These are phyloP conservation scores for Tetramitus jugosus DNA, from an alignment of 208 protist species.

Conservation along the genomic window DNA sequence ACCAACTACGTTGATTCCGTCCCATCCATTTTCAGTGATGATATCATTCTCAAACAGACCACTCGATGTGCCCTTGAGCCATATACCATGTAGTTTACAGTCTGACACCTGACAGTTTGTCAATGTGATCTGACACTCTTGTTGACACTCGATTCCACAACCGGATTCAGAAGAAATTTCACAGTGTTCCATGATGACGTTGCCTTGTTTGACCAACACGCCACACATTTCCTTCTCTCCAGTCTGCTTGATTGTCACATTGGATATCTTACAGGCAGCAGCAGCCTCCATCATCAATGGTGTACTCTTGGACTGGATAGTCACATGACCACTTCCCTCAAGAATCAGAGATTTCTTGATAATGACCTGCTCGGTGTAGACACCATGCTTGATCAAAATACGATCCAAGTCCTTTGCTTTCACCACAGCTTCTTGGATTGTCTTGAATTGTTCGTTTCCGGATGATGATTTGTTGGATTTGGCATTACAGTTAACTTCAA, in stretches of 20 bases:
- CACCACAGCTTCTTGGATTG: neutral
- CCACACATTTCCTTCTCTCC: neutral
- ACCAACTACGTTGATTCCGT: neutral
- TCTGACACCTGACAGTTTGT: neutral
- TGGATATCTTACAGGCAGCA: neutral
- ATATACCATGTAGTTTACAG: neutral
- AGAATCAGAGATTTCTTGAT: neutral
- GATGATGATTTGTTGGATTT: too few relatives aligned
- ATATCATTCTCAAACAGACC: neutral
- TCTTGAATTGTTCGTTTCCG: neutral
- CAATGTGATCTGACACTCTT: neutral
- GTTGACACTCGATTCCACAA: neutral
- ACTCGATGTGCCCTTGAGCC: neutral
- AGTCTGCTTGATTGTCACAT: neutral
- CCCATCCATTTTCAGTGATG: neutral
- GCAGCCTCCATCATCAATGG: neutral
- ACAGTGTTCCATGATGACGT: conserved; percentile 1
- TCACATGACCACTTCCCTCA: neutral
- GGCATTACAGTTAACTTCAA: neutral
- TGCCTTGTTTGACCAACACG: neutral
- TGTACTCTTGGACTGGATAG: too few relatives aligned
- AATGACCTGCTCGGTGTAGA: neutral
- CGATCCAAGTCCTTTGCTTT: neutral
- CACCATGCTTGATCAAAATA: neutral
- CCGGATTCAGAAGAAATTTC: neutral